Evolutionary conservation across 768 basidiomycete species (phyloP), one percentile per base, ranked within the genome.

Genomic region (Tephrocybe sp.): DNA sequence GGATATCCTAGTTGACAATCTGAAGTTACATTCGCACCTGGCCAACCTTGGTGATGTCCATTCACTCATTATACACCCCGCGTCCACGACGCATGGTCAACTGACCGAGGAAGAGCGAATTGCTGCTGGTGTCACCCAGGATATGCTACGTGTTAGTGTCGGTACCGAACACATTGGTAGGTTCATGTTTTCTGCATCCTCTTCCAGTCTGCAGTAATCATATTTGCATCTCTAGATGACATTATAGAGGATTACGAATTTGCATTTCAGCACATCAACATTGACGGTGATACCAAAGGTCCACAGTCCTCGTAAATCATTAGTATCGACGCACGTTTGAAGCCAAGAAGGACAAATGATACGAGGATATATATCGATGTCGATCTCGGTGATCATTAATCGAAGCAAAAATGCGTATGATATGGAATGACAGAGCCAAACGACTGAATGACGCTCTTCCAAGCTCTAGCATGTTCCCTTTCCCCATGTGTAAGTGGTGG

Each of bases 11-110:
- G 66, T 75, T 1, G 70, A 77, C 45, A 59, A 61, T 9, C 62
- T 77, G 50, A 61, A 67, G 52, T 63, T 76, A 3, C 66, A 66
- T 10, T 65, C 64, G 38, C 59, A 68, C 41, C 55, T 72, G 13
- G 69, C 67, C 16, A 72, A 72, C 40, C 58, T 69, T 12, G 72
- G 77, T 7, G 78, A 79, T 41, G 73, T 78, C 16, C 82, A 84
- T 64, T 80, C 78, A 15, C 69, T 84, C 3, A 78, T 80, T 18
- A 81, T 85, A 33, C 78, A 82, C 47, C 82, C 83, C 0, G 79
- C 77, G 13, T 70, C 74, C 19, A 83, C 84, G 39, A 85, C 83
- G 3, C 84, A 85, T 57, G 69, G 75, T 42, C 82, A 84, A 60
- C 62, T 84, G 31, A 67, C 64, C 0, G 60, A 57, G 19, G 73